phyloP scores from a whole-genome alignment of 2,329 filamentous ascomycete genomes.

The Phialophora macrospora region DNA sequence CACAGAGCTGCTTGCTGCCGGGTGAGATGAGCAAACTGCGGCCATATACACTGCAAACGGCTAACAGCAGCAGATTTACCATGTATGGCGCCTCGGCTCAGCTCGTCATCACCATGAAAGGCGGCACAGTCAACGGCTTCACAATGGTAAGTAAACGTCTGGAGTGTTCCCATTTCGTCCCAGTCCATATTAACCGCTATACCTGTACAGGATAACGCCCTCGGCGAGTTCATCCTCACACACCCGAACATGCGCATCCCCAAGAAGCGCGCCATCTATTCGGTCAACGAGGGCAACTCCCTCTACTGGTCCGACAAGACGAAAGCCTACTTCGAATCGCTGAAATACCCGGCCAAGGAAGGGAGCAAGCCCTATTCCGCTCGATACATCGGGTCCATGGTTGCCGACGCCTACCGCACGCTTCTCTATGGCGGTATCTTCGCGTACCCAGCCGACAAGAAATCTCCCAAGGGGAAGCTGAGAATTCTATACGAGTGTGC shows the following conservation, averaged over 20 bases:
- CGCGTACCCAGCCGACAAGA: constrained; percentile 96
- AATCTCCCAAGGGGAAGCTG: constrained; percentile 97
- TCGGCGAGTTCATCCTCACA: constrained; percentile 98
- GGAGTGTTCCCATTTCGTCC: too few species aligned
- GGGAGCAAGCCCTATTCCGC: constrained; percentile 87
- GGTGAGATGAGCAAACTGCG: constrained; percentile 28
- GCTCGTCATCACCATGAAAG: constrained; percentile 96
- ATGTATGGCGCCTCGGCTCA: constrained; percentile 99
- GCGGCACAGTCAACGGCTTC: constrained; percentile 91
- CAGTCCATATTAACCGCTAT: too few species aligned
- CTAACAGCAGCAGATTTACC: constrained; percentile 75
- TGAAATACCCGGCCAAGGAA: constrained; percentile 75
- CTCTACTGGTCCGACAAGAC: constrained; percentile 92
- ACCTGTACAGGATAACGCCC: constrained; percentile 70
- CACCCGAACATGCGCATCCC: constrained; percentile 94
- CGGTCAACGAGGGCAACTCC: constrained; percentile 97
- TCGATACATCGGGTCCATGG: constrained; percentile 91
- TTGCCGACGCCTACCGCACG: constrained; percentile 95
- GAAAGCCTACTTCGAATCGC: constrained; percentile 82
- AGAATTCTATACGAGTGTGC: constrained; percentile 98
- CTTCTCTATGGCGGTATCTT: constrained; percentile 95
- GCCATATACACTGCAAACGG: not conserved
- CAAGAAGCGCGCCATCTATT: constrained; percentile 83
- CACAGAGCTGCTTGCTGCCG: constrained; percentile 78
- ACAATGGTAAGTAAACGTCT: constrained; percentile 62